Evolutionary conservation across 2,329 filamentous ascomycete genomes (phyloP).

Genomic region (Simplicillium aogashimaense): DNA sequence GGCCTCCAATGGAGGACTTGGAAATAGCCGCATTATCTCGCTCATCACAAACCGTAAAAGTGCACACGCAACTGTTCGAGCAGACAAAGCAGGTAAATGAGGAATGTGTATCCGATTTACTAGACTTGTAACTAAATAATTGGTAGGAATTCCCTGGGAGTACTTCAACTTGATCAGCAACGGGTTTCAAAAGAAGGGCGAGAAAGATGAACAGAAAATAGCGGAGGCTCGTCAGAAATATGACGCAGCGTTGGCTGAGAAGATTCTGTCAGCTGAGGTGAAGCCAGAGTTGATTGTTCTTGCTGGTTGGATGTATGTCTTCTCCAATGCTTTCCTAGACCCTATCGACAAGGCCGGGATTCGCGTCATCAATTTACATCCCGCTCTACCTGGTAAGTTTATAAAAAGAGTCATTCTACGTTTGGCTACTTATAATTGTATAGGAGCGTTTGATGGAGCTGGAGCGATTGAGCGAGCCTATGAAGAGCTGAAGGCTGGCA

Average conservation of each 20-base stretch:
- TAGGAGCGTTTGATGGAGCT: conserved; percentile 66
- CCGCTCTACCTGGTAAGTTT: conserved; percentile 24
- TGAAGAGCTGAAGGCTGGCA: conserved; percentile 55
- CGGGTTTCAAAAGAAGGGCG: conserved; percentile 49
- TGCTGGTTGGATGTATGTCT: conserved; percentile 81
- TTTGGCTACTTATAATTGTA: background rate
- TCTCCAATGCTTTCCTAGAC: conserved; percentile 58
- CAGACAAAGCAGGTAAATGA: conserved; percentile 30
- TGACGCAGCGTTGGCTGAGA: conserved; percentile 62
- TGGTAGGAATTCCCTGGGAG: conserved; percentile 52
- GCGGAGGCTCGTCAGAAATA: conserved; percentile 55
- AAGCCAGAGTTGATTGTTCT: conserved; percentile 68
- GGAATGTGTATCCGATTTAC: background rate
- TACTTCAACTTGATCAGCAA: conserved; percentile 77
- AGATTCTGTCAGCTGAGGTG: conserved; percentile 45
- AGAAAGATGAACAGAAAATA: conserved; percentile 46
- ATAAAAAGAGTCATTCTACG: background rate
- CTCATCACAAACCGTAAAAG: conserved; percentile 39
- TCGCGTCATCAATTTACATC: conserved; percentile 75
- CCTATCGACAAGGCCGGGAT: conserved; percentile 54
- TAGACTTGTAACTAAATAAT: conserved; percentile 1
- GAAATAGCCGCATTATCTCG: conserved; percentile 30
- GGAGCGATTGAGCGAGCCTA: conserved; percentile 71
- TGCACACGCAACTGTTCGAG: conserved; percentile 31
- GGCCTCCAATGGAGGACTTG: conserved; percentile 26